These are phyloP conservation scores for Alloascoidea hylecoeti DNA, from an alignment of 805 yeast species.

Conservation along the genomic window DNA sequence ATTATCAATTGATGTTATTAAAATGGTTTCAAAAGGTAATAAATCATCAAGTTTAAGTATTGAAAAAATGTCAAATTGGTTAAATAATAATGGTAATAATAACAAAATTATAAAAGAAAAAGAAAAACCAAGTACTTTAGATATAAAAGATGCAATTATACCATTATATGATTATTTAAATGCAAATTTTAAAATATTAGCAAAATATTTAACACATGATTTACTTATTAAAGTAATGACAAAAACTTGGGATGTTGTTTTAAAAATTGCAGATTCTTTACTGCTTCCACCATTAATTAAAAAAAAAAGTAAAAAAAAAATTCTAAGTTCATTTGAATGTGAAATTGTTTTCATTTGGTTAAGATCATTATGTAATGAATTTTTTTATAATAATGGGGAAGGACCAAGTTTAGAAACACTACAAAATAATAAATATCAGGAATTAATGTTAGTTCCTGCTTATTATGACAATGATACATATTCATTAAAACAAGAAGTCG, in stretches of 20 bases:
- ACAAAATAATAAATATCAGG: conserved; percentile 50
- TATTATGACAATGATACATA: conserved; percentile 39
- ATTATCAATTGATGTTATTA: conserved; percentile 43
- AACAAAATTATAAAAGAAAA: too few species aligned
- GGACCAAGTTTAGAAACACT: conserved; percentile 62
- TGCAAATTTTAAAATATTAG: conserved; percentile 49
- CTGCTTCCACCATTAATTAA: conserved; percentile 54
- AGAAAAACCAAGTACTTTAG: conserved; percentile 9
- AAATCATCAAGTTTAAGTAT: not conserved
- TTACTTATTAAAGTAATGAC: conserved; percentile 52
- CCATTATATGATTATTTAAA: conserved; percentile 69
- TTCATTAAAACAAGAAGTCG: conserved; percentile 42
- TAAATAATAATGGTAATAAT: conserved; percentile 6
- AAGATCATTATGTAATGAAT: conserved; percentile 45
- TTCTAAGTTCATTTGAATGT: conserved; percentile 43
- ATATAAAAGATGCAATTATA: conserved; percentile 47
- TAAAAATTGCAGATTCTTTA: conserved; percentile 54
- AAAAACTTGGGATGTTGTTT: conserved; percentile 67
- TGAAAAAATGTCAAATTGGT: conserved; percentile 15
- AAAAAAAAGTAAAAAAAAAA: conserved; percentile 20
- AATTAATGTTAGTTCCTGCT: conserved; percentile 45
- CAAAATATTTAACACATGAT: conserved; percentile 38
- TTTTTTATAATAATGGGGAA: conserved; percentile 68
- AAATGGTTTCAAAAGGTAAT: conserved; percentile 21
- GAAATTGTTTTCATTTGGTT: conserved; percentile 65